Conservation (phyloP, 176 grass and related monocot genomes). For the Pontederia paniculata region DNA sequence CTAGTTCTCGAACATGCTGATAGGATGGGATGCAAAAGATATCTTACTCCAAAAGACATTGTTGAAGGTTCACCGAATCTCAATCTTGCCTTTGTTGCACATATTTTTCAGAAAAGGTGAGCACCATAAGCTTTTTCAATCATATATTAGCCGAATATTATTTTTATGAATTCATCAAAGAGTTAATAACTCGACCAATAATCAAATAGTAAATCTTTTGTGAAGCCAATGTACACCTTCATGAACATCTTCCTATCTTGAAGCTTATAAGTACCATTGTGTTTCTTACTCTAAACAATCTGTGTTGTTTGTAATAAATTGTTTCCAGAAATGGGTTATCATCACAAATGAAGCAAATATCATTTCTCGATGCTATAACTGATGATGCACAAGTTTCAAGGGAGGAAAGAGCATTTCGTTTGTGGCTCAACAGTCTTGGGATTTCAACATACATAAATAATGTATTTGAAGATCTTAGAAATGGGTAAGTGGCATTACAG, state of each 20-base stretch:
- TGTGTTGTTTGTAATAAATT: conserved; percentile 10
- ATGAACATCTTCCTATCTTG: neutral
- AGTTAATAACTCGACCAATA: too few species aligned
- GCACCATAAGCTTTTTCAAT: neutral
- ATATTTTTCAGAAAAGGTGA: conserved; percentile 98
- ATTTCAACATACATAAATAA: conserved; percentile 90
- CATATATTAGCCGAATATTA: too few species aligned
- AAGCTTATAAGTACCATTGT: too few species aligned
- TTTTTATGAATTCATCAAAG: too few species aligned
- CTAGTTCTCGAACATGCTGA: conserved; percentile 94
- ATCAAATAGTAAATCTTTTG: too few species aligned
- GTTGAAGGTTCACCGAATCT: conserved; percentile 94
- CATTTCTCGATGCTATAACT: conserved; percentile 61
- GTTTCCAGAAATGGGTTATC: conserved; percentile 86
- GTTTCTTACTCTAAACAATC: too few species aligned
- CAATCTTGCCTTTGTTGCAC: conserved; percentile 94
- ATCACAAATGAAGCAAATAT: conserved; percentile 74
- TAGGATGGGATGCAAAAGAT: conserved; percentile 98
- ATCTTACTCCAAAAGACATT: conserved; percentile 89
- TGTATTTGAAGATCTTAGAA: conserved; percentile 97
- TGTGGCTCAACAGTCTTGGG: conserved; percentile 98
- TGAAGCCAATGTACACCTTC: neutral
- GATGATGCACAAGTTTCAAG: conserved; percentile 86
- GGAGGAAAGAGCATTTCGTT: conserved; percentile 79
- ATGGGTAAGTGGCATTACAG: too few species aligned